These are phyloP conservation scores for Sideroxylon spinosum DNA, from an alignment of 179 eudicot species.

Conservation along the genomic window DNA sequence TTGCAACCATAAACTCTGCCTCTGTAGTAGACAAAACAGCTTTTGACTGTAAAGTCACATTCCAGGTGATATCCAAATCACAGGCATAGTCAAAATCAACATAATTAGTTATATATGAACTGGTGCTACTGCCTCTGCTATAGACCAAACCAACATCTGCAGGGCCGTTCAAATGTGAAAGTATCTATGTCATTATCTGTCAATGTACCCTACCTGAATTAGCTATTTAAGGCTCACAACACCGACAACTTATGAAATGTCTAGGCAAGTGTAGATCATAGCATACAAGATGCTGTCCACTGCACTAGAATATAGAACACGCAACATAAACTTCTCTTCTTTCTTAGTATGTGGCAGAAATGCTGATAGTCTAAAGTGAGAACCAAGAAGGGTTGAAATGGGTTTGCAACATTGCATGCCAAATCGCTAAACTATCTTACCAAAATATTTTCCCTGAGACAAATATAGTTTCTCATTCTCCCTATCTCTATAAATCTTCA, in stretches of 20 bases:
- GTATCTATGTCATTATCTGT: background rate
- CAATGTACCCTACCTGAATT: background rate
- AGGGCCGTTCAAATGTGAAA: background rate
- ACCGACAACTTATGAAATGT: background rate
- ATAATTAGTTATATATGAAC: background rate
- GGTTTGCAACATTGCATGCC: background rate
- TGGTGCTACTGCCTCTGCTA: no score
- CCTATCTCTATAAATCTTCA: background rate
- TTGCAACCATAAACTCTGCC: background rate
- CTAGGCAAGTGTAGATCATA: background rate
- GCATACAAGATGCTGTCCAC: background rate
- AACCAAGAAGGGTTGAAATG: background rate
- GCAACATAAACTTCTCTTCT: background rate
- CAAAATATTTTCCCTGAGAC: background rate
- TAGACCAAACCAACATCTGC: background rate
- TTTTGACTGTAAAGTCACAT: background rate
- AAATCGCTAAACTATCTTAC: background rate
- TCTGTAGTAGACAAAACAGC: constrained; percentile 1
- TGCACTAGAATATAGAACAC: background rate
- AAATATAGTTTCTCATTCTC: background rate
- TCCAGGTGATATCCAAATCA: background rate
- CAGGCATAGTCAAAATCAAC: background rate
- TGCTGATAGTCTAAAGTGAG: background rate
- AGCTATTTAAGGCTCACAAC: no score
- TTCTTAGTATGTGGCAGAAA: background rate